A percentile compares a stretch with the other conserved stretches of the same genome.
Conservation (phyloP, 2,329 filamentous ascomycete species). For the Trichoderma sp. region DNA sequence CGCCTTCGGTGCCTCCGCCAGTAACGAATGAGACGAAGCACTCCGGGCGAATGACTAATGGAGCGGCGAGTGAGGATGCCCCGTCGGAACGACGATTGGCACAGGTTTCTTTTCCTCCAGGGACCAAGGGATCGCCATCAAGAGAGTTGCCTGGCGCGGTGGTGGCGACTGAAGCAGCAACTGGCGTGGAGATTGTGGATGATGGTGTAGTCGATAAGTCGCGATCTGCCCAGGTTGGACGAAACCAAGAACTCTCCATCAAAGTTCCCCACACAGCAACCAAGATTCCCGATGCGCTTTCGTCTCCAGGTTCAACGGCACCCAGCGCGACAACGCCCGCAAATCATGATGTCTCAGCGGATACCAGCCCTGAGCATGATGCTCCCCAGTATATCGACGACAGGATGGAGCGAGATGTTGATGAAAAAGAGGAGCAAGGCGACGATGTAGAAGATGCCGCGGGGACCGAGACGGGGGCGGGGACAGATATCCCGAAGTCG, state of each 20-base stretch:
- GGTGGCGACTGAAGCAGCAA: constrained; percentile 1
- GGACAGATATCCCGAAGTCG: constrained; percentile 24
- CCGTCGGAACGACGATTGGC: constrained; percentile 20
- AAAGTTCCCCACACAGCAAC: constrained; percentile 27
- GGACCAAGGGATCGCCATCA: constrained; percentile 30
- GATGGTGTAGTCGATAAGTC: neutral
- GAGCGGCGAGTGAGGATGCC: neutral
- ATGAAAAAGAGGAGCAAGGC: constrained; percentile 40
- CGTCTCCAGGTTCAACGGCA: constrained; percentile 63
- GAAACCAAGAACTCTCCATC: constrained; percentile 27
- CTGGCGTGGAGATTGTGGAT: neutral
- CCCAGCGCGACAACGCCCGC: constrained; percentile 72
- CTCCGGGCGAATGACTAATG: neutral
- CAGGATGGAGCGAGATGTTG: constrained; percentile 3
- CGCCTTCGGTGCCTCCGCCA: neutral
- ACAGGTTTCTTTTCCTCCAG: constrained; percentile 35
- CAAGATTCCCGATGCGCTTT: constrained; percentile 44
- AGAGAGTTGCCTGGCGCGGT: constrained; percentile 12
- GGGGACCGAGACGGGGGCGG: neutral
- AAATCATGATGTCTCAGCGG: constrained; percentile 64
- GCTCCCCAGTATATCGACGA: constrained; percentile 51
- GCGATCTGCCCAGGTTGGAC: neutral
- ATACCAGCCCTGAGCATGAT: constrained; percentile 72
- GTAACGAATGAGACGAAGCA: neutral
- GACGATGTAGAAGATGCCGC: constrained; percentile 23